Base-by-base conservation (phyloP, 768 basidiomycete species). In the Gloeostereum incarnatum region DNA sequence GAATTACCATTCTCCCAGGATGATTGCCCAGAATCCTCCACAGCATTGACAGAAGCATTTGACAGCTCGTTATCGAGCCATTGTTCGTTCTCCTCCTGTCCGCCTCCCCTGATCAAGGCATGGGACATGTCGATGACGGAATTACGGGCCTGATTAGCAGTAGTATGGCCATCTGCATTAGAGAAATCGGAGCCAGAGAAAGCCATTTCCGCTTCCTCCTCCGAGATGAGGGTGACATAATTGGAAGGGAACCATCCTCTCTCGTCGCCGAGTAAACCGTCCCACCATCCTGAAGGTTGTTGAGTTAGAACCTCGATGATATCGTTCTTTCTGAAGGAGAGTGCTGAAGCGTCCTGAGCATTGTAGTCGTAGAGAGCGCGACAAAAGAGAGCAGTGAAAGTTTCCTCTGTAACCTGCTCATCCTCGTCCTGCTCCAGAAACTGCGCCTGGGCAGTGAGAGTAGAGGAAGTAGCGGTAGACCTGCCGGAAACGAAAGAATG, bases 181-280 rank as follows among this genome's bases (percentile, higher is more conserved):
- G 70, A 60, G 22, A 59, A 56, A 39, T 78, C 71, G 18, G 70
- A 63, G 38, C 65, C 65, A 7, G 73, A 63, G 45, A 83, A 69
- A 8, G 70, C 75, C 17, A 69, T 57, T 42, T 88, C 89, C 2
- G 80, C 86, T 52, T 89, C 87, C 51, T 86, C 81, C 45, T 88
- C 85, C 18, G 77, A 71, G 40, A 97, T 78, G 31, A 75, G 55
- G 33, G 68, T 62, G 31, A 96, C 92, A 64, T 96, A 98, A 63
- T 98, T 99, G 48, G 86, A 89, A 16, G 94, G 94, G 60, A 99
- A 94, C 90, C 90, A 94, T 41, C 94, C 94, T 36, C 94, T 78
- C 56, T 86, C 82, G 39, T 88, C 85, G 34, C 80, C 77, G 16
- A 96, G 69, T 42, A 96, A 65, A 4, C 94, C 94, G 57, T 99